Evolutionary conservation across 2,329 filamentous ascomycete genomes (phyloP), one percentile per base, ranked within the genome.

Genomic region (Colletotrichum spaethianum): DNA sequence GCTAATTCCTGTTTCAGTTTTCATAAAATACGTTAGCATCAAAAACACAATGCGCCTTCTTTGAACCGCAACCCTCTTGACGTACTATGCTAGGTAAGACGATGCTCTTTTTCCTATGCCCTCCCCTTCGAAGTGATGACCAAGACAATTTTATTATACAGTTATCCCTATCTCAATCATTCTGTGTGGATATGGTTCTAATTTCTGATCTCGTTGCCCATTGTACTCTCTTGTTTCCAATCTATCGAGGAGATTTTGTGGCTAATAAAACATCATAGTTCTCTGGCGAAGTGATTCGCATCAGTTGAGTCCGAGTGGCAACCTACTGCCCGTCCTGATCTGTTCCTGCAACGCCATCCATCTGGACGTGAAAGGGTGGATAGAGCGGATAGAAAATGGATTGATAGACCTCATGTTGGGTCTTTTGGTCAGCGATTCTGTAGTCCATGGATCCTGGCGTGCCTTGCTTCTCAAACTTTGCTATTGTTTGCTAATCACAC

Each of bases 111-210:
- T 18, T 42, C 36, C 46, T 56, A 12, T 8, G 5, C 44, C 26
- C 31, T 55, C 52, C 46, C 20, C 38, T 40, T 59, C 55, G 53
- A 72, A 59, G 59, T 72, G 70, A 72, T 72, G 70, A 72, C 20
- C 38, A 70, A 72, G 70, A 72, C 59, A 38, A 40, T 55, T 59
- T 46, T 62, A 28, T 46, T 36, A 70, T 72, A 72, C 70, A 72
- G 70, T 72, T 72, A 72, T 72, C 70, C 70, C 70, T 72, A 38
- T 72, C 70, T 67, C 59, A 72, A 71, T 63, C 23, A 50, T 42
- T 31, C 12, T 56, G 46, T 72, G 70, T 72, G 65, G 70, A 72
- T 70, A 62, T 40, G 23, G 67, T 70, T 72, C 70, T 72, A 72
- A 52, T 60, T 72, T 72, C 70, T 72, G 70, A 72, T 44, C 46